phyloP scores from a whole-genome alignment of 2,329 filamentous ascomycete genomes.

The Penicillium sp. region DNA sequence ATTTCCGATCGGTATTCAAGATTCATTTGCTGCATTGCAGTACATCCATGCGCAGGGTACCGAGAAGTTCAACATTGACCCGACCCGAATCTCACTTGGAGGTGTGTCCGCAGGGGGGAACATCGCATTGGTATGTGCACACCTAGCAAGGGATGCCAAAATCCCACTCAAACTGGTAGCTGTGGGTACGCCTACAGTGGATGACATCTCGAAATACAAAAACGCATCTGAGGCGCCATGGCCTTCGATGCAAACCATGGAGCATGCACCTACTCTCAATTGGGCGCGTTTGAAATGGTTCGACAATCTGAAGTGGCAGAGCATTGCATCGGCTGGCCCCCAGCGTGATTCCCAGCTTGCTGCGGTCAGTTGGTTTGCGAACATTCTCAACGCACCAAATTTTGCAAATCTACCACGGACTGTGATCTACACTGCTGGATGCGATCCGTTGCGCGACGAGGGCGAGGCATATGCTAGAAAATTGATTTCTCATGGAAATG shows the following conservation, averaged over 20 bases:
- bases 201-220: conserved; percentile 42
- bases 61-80: conserved; percentile 42
- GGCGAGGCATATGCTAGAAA: conserved; percentile 50
- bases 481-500: conserved; percentile 47
- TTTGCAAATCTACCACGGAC: conserved; percentile 40
- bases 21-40: conserved; percentile 51
- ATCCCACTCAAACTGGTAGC: conserved; percentile 43
- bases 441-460: conserved; percentile 52
- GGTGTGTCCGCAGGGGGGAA: conserved; percentile 46
- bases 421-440: conserved; percentile 47
- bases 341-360: conserved; percentile 20
- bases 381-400: conserved; percentile 40
- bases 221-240: conserved; percentile 42
- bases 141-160: conserved; percentile 43
- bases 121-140: conserved; percentile 30
- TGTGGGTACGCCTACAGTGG: conserved; percentile 45
- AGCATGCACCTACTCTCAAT: conserved; percentile 47
- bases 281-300: conserved; percentile 49
- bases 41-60: conserved; percentile 41
- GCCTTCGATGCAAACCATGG: conserved; percentile 45
- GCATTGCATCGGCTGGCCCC: conserved; percentile 19
- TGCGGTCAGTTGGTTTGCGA: conserved; percentile 31
- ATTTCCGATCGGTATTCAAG: conserved; percentile 53
- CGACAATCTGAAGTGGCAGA: conserved; percentile 35
- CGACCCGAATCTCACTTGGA: conserved; percentile 45